phyloP scores from a whole-genome alignment of 106 monocot genomes.

The Apostasia shenzhenica region DNA sequence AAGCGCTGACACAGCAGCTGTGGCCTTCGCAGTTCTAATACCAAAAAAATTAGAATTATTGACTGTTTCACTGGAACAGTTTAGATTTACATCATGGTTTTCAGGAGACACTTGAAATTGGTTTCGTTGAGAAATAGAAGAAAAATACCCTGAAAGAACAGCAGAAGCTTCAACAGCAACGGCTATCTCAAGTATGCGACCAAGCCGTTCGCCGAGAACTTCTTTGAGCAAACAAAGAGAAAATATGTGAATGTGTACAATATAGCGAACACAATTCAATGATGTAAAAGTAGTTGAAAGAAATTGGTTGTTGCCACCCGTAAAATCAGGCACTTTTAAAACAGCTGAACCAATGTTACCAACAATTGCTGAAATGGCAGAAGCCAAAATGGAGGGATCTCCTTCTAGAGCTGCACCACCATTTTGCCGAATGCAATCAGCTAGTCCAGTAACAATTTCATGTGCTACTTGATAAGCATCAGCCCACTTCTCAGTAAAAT shows the following conservation, averaged over 20 bases:
- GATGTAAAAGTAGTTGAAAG: conserved; percentile 30
- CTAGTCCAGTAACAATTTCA: conserved; percentile 57
- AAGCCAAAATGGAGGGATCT: conserved; percentile 62
- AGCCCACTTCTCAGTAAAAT: conserved; percentile 50
- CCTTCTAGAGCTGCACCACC: conserved; percentile 51
- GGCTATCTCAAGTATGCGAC: conserved; percentile 73
- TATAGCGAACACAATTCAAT: conserved; percentile 43
- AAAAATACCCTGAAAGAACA: conserved; percentile 45
- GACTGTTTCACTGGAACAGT: conserved; percentile 49
- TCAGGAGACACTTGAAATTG: conserved; percentile 79
- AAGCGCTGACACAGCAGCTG: conserved; percentile 89
- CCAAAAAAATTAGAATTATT: conserved; percentile 53
- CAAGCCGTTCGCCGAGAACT: conserved; percentile 70
- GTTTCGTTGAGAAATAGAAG: conserved; percentile 51
- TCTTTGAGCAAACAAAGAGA: conserved; percentile 88
- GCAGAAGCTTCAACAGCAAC: conserved; percentile 85
- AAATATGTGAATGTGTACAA: conserved; percentile 67
- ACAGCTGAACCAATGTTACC: conserved; percentile 63
- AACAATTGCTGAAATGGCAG: conserved; percentile 89
- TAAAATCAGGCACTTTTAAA: conserved; percentile 53
- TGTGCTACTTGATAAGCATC: conserved; percentile 69
- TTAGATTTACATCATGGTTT: conserved; percentile 43
- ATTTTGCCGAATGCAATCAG: conserved; percentile 79
- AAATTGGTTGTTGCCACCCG: conserved; percentile 29
- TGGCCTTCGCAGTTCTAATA: conserved; percentile 53